Conservation (phyloP, 2,329 filamentous ascomycete species). For the Phaeosphaeriaceae sp. region DNA sequence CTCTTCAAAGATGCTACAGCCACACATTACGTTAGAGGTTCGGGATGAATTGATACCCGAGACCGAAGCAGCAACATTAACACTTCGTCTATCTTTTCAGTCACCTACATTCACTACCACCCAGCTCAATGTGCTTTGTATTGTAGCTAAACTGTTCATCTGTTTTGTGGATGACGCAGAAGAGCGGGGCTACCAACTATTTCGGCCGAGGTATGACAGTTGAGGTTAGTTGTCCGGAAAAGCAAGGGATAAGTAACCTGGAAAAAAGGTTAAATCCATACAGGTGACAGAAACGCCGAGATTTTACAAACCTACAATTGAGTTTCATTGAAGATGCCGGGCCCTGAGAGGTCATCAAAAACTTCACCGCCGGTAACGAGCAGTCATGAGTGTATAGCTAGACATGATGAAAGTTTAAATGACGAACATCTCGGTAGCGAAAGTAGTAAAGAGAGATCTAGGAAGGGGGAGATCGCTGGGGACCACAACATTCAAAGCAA, state of each 20-base stretch:
- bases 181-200: neutral
- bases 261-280: neutral
- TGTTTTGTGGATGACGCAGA: neutral
- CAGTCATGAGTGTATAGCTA: neutral
- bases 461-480: constrained; percentile 17
- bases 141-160: too few species aligned
- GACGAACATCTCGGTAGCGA: constrained; percentile 2
- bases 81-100: neutral
- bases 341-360: constrained; percentile 1
- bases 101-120: neutral
- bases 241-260: constrained; percentile 1
- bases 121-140: too few species aligned
- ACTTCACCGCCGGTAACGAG: neutral
- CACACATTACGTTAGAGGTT: too few species aligned
- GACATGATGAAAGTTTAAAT: neutral
- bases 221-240: constrained; percentile 1
- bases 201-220: constrained; percentile 3
- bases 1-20: neutral
- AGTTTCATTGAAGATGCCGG: constrained; percentile 1
- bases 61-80: neutral
- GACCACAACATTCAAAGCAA: constrained; percentile 1
- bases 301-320: neutral
- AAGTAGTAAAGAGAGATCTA: neutral
- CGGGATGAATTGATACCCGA: neutral
- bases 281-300: neutral